Evolutionary conservation across 108 stramenopile species (phyloP).

Genomic region (Ochromonas danica): DNA sequence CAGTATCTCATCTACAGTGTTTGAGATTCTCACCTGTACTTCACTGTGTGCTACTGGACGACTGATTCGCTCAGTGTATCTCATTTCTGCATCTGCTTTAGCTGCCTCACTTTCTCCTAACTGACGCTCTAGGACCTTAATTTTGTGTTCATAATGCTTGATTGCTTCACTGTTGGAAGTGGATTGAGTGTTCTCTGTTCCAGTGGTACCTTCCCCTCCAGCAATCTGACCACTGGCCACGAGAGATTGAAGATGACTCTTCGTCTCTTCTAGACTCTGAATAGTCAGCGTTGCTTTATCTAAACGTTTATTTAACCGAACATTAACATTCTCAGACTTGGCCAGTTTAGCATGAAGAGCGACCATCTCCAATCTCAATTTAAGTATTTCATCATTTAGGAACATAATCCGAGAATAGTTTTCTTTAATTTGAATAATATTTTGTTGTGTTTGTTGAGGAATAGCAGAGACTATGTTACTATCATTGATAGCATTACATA

Average conservation of each 20-base stretch:
- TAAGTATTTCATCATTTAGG: not conserved
- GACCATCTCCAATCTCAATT: not conserved
- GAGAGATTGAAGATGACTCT: too few species aligned
- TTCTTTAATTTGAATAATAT: too few species aligned
- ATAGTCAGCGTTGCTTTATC: not conserved
- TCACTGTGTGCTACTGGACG: not conserved
- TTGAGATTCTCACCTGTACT: too few species aligned
- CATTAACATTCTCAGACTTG: not conserved
- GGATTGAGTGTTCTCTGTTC: too few species aligned
- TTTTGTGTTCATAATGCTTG: slow-evolving; percentile 8
- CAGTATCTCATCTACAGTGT: too few species aligned
- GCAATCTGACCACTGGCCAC: too few species aligned
- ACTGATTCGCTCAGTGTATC: not conserved
- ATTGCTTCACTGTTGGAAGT: too few species aligned
- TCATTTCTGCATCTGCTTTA: not conserved
- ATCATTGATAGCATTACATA: slow-evolving; percentile 7
- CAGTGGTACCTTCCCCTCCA: too few species aligned
- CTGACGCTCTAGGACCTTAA: not conserved
- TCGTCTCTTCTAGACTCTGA: not conserved
- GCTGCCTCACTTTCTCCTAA: slow-evolving; percentile 16
- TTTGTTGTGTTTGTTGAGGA: too few species aligned
- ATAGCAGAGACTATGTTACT: too few species aligned
- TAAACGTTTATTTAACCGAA: not conserved
- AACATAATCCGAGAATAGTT: not conserved
- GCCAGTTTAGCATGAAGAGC: not conserved